phyloP scores from a whole-genome alignment of 2,329 filamentous ascomycete genomes.

The Colletotrichum sp. region DNA sequence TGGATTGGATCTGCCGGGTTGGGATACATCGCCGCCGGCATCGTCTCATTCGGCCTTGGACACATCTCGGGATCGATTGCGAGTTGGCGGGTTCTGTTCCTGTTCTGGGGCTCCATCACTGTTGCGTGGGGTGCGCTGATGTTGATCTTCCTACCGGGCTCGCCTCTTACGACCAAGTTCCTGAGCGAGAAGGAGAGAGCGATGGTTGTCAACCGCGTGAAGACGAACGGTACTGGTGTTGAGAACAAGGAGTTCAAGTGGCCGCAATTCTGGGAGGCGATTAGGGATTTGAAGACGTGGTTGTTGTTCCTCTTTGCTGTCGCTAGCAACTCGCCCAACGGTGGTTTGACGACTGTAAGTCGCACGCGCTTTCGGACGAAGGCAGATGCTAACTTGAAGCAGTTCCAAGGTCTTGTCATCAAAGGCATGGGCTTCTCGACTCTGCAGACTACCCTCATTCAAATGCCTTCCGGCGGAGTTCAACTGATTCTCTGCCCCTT shows the following conservation, averaged over 20 bases:
- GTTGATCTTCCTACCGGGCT: slow-evolving; percentile 61
- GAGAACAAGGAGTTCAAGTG: slow-evolving; percentile 73
- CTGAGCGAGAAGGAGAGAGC: slow-evolving; percentile 69
- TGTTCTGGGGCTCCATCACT: slow-evolving; percentile 66
- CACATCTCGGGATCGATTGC: slow-evolving; percentile 45
- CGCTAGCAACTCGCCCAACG: slow-evolving; percentile 67
- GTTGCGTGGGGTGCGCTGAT: slow-evolving; percentile 60
- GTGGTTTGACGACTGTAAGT: slow-evolving; percentile 23
- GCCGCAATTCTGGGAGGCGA: slow-evolving; percentile 63
- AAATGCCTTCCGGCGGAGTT: slow-evolving; percentile 65
- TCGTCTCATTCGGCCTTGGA: slow-evolving; percentile 60
- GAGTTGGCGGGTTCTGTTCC: slow-evolving; percentile 57
- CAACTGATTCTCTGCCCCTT: slow-evolving; percentile 14
- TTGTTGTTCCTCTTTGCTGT: slow-evolving; percentile 66
- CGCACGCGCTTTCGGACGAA: rapidly evolving
- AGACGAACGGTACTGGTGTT: slow-evolving; percentile 78
- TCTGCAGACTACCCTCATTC: slow-evolving; percentile 64
- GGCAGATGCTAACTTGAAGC: rapidly evolving
- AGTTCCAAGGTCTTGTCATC: slow-evolving; percentile 67
- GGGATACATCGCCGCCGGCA: slow-evolving; percentile 61
- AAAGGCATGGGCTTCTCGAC: slow-evolving; percentile 66
- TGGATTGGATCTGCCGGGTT: slow-evolving; percentile 70
- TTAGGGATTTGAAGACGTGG: slow-evolving; percentile 56
- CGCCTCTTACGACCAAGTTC: slow-evolving; percentile 56
- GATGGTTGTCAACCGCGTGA: slow-evolving; percentile 72